Conservation (phyloP, 371 early-diverging fungal genomes). For the Mucor sp. region DNA sequence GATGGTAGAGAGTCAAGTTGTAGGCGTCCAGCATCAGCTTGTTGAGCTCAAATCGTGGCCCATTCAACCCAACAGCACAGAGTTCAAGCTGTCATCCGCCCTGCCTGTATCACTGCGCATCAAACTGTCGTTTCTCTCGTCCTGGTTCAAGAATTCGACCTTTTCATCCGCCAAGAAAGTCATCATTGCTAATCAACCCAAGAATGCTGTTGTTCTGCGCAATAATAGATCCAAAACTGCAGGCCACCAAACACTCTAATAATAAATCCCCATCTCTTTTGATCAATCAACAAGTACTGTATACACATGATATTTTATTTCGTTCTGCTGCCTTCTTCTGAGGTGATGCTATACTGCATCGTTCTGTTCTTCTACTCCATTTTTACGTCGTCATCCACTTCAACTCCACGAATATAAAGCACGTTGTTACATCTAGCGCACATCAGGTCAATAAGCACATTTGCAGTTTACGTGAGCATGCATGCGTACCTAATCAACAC, state of each 20-base stretch:
- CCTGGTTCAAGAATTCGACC: slow-evolving; percentile 28
- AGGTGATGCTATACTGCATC: background rate
- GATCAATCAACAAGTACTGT: background rate
- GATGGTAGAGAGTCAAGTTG: slow-evolving; percentile 35
- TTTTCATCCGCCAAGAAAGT: slow-evolving; percentile 9
- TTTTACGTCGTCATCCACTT: slow-evolving; percentile 54
- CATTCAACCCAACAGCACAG: slow-evolving; percentile 11
- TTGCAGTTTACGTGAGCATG: background rate
- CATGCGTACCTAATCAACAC: slow-evolving; percentile 80
- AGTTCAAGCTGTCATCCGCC: slow-evolving; percentile 7
- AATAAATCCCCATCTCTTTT: background rate
- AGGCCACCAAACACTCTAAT: background rate
- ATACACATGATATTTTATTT: slow-evolving; percentile 8
- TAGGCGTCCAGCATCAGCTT: slow-evolving; percentile 36
- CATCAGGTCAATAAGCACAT: background rate
- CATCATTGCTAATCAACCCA: slow-evolving; percentile 1
- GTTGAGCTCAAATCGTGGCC: slow-evolving; percentile 27
- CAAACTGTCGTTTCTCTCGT: slow-evolving; percentile 22
- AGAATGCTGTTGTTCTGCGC: slow-evolving; percentile 16
- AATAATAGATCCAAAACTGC: slow-evolving; percentile 7
- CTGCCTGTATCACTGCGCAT: slow-evolving; percentile 33
- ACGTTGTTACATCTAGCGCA: slow-evolving; percentile 83
- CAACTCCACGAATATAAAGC: slow-evolving; percentile 78
- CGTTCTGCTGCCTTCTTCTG: background rate
- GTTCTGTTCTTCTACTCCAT: slow-evolving; percentile 27